These are phyloP conservation scores for Lecanosticta acicola DNA, from an alignment of 2,329 filamentous ascomycete genomes.

Conservation along the genomic window DNA sequence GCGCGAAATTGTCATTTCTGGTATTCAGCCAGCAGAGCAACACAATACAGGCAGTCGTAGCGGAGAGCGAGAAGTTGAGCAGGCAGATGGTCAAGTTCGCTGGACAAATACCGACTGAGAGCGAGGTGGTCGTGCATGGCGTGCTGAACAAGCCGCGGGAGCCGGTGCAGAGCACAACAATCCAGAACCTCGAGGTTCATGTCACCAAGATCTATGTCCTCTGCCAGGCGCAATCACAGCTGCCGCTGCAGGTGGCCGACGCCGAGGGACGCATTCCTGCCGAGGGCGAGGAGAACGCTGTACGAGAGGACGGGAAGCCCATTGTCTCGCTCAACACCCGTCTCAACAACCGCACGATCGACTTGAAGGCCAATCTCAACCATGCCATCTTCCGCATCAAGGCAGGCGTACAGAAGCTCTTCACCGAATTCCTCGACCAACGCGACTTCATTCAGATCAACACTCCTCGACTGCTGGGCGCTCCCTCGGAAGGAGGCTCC, in stretches of 20 bases:
- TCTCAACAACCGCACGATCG: conserved; percentile 86
- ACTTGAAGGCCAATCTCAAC: conserved; percentile 85
- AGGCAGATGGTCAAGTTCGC: conserved; percentile 96
- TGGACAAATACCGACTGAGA: conserved; percentile 68
- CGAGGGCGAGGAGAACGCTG: conserved; percentile 44
- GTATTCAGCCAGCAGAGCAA: conserved; percentile 72
- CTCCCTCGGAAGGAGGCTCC: conserved; percentile 85
- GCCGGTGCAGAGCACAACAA: conserved; percentile 79
- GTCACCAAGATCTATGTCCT: conserved; percentile 79
- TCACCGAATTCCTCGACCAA: conserved; percentile 70
- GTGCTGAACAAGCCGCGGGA: conserved; percentile 75
- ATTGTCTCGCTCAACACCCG: conserved; percentile 77
- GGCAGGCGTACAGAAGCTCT: conserved; percentile 61
- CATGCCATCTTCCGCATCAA: conserved; percentile 76
- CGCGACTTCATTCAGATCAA: conserved; percentile 78
- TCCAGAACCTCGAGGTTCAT: conserved; percentile 79
- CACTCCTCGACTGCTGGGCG: conserved; percentile 81
- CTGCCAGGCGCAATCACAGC: conserved; percentile 54
- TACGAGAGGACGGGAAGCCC: conserved; percentile 50
- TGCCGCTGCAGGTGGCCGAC: conserved; percentile 56
- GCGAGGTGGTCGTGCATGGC: conserved; percentile 72
- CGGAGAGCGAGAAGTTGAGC: conserved; percentile 54
- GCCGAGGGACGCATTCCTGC: conserved; percentile 46
- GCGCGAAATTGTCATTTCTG: conserved; percentile 85
- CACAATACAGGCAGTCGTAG: conserved; percentile 76